Base-by-base conservation (phyloP, 768 basidiomycete genomes). In the Mycena vulgaris region DNA sequence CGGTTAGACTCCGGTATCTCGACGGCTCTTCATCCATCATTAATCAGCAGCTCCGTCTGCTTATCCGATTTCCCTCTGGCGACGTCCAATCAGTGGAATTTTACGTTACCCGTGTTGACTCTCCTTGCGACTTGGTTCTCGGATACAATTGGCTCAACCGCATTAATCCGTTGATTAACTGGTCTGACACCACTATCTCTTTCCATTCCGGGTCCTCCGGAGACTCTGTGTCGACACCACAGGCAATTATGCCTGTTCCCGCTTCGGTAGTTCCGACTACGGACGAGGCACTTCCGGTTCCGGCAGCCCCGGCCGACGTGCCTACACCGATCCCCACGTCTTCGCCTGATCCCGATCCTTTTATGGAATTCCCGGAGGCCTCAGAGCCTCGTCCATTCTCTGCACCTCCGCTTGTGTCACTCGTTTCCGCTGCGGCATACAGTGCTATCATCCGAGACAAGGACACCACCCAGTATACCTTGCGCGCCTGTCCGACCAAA, bases 121-220 rank as follows among this genome's bases (percentile, higher is more conserved):
- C 63, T 78, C 47, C 61, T 25, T 25, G 47, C 23, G 60, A 62
- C 47, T 23, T n/a, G n/a, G n/a, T n/a, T n/a, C n/a, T n/a, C n/a
- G n/a, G n/a, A n/a, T n/a, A n/a, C n/a, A n/a, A n/a, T 62, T 31
- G 47, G 56, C 56, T 58, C 23, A 40, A 21, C 56, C 56, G 56
- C 40, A 25, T 58, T 42, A 58, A 58, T 58, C n/a, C 56, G 39
- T 58, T 58, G 56, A 42, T 58, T 58, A 42, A 58, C 56, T 58
- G 56, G 56, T 40, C 39, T 19, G 56, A 58, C 5, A 39, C 39
- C 39, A 40, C 25, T 27, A 58, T 58, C 56, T 28, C 56, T 17
- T 58, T 58, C 39, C n/a, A 27, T 10, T 11, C 56, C 56, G 8
- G n/a, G 5, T 28, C 17, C 39, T 21, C 10, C 21, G 25, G 25